These are phyloP conservation scores for Sporothrix inflata DNA, from an alignment of 2,329 filamentous ascomycete species.

Conservation along the genomic window DNA sequence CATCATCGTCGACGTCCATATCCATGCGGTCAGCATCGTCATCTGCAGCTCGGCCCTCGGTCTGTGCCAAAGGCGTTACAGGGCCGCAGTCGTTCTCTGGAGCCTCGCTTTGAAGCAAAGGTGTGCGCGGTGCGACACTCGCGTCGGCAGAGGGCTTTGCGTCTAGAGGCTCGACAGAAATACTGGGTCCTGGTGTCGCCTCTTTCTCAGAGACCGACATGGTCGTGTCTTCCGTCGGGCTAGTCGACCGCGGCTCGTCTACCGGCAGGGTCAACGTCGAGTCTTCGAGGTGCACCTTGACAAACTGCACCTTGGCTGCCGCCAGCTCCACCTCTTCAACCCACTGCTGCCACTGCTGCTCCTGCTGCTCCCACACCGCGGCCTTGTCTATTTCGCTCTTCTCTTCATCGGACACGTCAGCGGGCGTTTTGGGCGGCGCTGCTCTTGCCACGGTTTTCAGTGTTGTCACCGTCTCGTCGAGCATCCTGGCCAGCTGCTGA, in stretches of 20 bases:
- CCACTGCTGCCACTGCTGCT: slow-evolving; percentile 46
- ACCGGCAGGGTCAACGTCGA: slow-evolving; percentile 43
- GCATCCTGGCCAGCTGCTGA: slow-evolving; percentile 66
- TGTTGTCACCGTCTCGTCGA: slow-evolving; percentile 66
- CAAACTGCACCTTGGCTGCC: slow-evolving; percentile 66
- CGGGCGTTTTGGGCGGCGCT: slow-evolving; percentile 48
- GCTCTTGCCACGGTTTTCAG: slow-evolving; percentile 64
- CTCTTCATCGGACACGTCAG: background rate
- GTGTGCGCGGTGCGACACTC: slow-evolving; percentile 2
- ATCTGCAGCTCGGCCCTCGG: background rate
- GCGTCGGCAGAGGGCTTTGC: background rate
- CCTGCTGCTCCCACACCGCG: background rate
- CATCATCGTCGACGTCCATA: background rate
- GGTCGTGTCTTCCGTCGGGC: slow-evolving; percentile 18
- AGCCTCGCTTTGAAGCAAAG: slow-evolving; percentile 12
- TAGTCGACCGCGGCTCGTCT: slow-evolving; percentile 29
- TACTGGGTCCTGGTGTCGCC: background rate
- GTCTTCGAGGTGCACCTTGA: slow-evolving; percentile 65
- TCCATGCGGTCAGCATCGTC: slow-evolving; percentile 9
- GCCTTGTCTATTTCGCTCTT: background rate
- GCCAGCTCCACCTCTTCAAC: slow-evolving; percentile 61
- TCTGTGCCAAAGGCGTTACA: background rate
- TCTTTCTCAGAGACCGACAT: background rate
- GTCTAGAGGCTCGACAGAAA: background rate
- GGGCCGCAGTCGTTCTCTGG: background rate